These are phyloP conservation scores for Phoma herbarum DNA, from an alignment of 2,329 filamentous ascomycete genomes.

Conservation along the genomic window DNA sequence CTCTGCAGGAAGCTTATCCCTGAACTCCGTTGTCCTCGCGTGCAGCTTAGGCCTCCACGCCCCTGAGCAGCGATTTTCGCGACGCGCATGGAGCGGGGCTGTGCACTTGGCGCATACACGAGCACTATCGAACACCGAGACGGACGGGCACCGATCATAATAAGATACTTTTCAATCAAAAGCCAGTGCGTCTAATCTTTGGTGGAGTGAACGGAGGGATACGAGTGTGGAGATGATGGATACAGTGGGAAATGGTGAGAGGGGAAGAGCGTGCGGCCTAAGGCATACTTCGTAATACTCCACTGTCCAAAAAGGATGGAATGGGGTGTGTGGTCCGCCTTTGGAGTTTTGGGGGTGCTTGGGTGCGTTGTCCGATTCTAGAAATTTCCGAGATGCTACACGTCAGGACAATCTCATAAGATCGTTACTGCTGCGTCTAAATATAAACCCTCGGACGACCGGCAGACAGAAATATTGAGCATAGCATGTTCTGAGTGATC, in stretches of 20 bases:
- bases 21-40: background rate
- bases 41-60: background rate
- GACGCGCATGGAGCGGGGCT: background rate
- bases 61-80: background rate
- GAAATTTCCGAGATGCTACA: background rate
- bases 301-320: background rate
- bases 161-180: background rate
- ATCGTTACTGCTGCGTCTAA: background rate
- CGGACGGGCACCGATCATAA: background rate
- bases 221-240: background rate
- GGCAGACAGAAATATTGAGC: no score
- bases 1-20: background rate
- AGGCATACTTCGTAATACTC: background rate
- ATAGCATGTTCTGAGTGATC: no score
- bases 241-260: background rate
- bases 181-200: no score
- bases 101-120: conserved; percentile 9
- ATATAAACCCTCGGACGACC: no score
- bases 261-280: background rate
- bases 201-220: background rate
- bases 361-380: background rate
- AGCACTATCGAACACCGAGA: background rate
- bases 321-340: no score
- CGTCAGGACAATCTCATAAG: background rate
- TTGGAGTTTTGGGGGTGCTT: background rate